Percentiles rank a stretch among this genome's conserved stretches.
phyloP scores from a whole-genome alignment of 768 basidiomycete species.

The Leccinum imitatum region DNA sequence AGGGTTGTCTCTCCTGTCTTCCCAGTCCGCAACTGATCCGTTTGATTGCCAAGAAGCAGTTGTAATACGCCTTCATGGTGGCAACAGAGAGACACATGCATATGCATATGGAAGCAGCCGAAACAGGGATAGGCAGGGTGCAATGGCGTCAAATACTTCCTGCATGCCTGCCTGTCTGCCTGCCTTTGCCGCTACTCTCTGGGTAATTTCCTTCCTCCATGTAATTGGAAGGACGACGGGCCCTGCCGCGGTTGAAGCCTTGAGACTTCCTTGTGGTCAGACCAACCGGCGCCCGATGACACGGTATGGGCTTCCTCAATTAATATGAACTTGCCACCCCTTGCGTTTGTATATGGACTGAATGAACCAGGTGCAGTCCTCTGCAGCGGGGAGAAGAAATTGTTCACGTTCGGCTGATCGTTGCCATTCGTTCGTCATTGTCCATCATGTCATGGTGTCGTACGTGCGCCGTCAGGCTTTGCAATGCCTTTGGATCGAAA shows the following conservation, averaged over 20 bases:
- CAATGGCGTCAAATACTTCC: not conserved
- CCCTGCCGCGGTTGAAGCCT: constrained; percentile 23
- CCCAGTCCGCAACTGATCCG: constrained; percentile 20
- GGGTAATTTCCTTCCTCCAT: constrained; percentile 15
- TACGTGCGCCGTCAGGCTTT: constrained; percentile 1
- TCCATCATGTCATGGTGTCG: not conserved
- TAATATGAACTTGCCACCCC: constrained; percentile 21
- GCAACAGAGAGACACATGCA: constrained; percentile 5
- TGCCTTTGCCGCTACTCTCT: not conserved
- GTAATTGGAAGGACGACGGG: not conserved
- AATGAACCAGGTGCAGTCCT: constrained; percentile 1
- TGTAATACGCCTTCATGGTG: constrained; percentile 13
- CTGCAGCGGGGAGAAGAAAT: constrained; percentile 7
- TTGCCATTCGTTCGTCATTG: constrained; percentile 22
- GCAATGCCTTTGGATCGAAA: constrained; percentile 1
- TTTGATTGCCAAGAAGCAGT: not conserved
- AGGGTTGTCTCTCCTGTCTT: constrained; percentile 10
- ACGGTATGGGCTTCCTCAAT: constrained; percentile 12
- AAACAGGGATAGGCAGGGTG: not conserved
- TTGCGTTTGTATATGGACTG: not conserved
- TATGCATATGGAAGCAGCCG: constrained; percentile 10
- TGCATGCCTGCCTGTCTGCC: not conserved
- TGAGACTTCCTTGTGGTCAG: constrained; percentile 27
- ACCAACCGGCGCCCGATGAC: constrained; percentile 6
- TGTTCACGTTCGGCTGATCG: constrained; percentile 10